phyloP scores from a whole-genome alignment of 2,329 filamentous ascomycete genomes.

The Sporothrix brasiliensis region DNA sequence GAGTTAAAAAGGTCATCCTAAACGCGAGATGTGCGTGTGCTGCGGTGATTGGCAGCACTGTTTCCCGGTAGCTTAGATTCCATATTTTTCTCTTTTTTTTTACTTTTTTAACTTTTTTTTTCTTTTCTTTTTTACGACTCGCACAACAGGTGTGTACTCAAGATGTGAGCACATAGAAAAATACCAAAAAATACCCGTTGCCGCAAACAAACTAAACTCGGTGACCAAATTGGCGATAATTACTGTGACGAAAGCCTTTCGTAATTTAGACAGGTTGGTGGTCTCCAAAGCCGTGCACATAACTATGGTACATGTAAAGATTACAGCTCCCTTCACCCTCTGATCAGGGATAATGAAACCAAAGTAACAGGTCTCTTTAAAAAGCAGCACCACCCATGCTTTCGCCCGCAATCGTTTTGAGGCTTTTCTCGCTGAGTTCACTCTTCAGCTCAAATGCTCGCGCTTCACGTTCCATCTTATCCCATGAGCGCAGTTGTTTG shows the following conservation, averaged over 20 bases:
- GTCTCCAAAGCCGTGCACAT: background rate
- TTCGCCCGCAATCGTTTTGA: constrained; percentile 61
- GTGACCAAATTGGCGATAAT: background rate
- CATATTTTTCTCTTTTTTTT: constrained; percentile 16
- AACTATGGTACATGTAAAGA: background rate
- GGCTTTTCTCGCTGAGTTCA: constrained; percentile 59
- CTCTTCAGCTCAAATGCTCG: constrained; percentile 58
- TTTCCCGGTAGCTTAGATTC: constrained; percentile 26
- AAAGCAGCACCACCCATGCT: constrained; percentile 60
- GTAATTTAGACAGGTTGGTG: background rate
- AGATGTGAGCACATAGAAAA: constrained; percentile 19
- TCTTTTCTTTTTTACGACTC: constrained; percentile 6
- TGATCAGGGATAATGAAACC: background rate
- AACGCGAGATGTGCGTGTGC: constrained; percentile 5
- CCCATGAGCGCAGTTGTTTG: constrained; percentile 57
- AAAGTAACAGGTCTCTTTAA: constrained; percentile 39
- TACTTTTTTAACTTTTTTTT: background rate
- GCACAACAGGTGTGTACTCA: constrained; percentile 9
- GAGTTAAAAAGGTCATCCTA: background rate
- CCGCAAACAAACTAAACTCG: background rate
- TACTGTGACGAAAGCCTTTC: background rate
- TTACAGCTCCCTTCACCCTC: background rate
- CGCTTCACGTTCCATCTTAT: constrained; percentile 58
- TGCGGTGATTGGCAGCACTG: constrained; percentile 24
- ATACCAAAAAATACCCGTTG: constrained; percentile 21